These are phyloP conservation scores for Arachis stenosperma DNA, from an alignment of 306 rosid species.

Conservation along the genomic window DNA sequence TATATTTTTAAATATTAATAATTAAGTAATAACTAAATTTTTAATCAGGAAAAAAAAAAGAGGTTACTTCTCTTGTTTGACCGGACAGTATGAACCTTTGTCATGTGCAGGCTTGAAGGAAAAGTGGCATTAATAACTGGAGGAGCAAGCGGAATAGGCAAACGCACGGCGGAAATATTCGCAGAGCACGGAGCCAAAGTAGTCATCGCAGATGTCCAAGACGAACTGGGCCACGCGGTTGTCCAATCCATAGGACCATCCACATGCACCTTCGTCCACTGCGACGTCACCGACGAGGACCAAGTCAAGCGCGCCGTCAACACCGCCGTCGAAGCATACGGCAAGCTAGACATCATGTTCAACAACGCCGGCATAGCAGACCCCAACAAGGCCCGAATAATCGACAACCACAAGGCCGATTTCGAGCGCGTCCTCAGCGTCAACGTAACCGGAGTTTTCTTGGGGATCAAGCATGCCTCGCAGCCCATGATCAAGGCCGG, in stretches of 20 bases:
- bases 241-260: constrained; percentile 49
- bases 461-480: constrained; percentile 76
- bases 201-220: constrained; percentile 76
- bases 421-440: constrained; percentile 70
- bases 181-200: constrained; percentile 68
- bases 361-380: constrained; percentile 75
- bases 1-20: no score
- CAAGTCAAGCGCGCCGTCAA: constrained; percentile 59
- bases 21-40: no score
- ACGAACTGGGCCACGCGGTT: constrained; percentile 54
- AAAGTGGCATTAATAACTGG: constrained; percentile 87
- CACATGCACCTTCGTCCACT: constrained; percentile 52
- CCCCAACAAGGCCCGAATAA: constrained; percentile 51
- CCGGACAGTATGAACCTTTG: neutral
- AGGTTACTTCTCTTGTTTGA: no score
- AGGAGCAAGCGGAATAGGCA: constrained; percentile 88
- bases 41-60: no score
- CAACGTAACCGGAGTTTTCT: constrained; percentile 70
- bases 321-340: constrained; percentile 42
- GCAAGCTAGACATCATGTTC: constrained; percentile 83
- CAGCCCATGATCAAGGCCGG: constrained; percentile 64
- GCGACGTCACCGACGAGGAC: constrained; percentile 73
- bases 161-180: constrained; percentile 64
- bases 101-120: constrained; percentile 62
- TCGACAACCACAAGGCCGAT: constrained; percentile 61